Evolutionary conservation across 1,284 basidiomycete species (phyloP).

Genomic region (Trametes pubescens): DNA sequence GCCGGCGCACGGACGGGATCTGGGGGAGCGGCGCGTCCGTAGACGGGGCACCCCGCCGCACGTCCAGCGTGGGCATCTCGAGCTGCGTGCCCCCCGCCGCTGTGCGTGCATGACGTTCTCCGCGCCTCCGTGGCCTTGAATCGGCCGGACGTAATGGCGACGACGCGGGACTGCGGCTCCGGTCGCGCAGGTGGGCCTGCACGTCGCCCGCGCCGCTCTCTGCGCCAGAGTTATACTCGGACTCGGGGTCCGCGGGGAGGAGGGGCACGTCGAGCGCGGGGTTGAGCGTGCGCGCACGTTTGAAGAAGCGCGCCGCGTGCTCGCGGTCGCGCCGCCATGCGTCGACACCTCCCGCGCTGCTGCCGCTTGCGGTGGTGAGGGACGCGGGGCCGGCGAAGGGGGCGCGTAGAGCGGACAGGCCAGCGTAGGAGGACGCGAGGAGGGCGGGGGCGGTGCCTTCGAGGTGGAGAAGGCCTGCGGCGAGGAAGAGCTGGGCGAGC

Average conservation of each 20-base stretch:
- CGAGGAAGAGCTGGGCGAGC: conserved; percentile 75
- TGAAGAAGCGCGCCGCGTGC: conserved; percentile 72
- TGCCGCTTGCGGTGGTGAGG: conserved; percentile 4
- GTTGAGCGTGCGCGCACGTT: conserved; percentile 65
- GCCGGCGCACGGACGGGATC: conserved; percentile 17
- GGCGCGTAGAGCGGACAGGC: conserved; percentile 75
- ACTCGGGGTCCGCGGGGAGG: conserved; percentile 60
- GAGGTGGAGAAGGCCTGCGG: conserved; percentile 77
- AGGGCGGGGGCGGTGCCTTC: conserved; percentile 75
- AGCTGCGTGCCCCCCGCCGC: conserved; percentile 18
- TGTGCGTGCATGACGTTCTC: conserved; percentile 3
- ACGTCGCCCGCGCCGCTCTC: conserved; percentile 32
- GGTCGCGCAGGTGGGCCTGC: conserved; percentile 17
- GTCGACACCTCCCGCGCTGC: conserved; percentile 50
- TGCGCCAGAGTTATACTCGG: conserved; percentile 55
- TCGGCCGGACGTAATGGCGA: neutral
- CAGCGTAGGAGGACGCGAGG: conserved; percentile 73
- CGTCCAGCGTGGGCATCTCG: conserved; percentile 52
- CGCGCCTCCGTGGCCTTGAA: neutral
- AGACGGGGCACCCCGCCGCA: conserved; percentile 38
- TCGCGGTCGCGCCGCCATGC: conserved; percentile 77
- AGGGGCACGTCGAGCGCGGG: conserved; percentile 72
- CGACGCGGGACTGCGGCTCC: conserved; percentile 18
- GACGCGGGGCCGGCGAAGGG: conserved; percentile 49
- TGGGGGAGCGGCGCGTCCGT: conserved; percentile 18